Conservation (phyloP, 352 stramenopile genomes). For the Phytophthora foliorum region DNA sequence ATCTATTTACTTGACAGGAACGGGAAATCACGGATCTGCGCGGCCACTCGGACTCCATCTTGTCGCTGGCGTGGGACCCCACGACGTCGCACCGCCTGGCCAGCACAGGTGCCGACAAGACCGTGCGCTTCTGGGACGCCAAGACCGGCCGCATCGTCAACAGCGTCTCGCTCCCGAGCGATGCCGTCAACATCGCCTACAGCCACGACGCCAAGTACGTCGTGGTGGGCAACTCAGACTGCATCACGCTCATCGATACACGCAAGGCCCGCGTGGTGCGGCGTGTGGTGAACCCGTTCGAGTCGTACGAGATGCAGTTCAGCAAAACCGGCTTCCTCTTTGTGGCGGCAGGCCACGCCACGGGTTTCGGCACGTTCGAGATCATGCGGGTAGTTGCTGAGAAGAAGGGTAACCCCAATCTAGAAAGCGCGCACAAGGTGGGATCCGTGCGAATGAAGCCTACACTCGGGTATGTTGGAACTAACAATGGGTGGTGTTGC, state of each 20-base stretch:
- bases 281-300: slow-evolving; percentile 84
- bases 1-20: slow-evolving; percentile 37
- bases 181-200: slow-evolving; percentile 85
- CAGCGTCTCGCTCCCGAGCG: slow-evolving; percentile 78
- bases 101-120: slow-evolving; percentile 84
- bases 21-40: slow-evolving; percentile 68
- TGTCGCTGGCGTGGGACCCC: slow-evolving; percentile 82
- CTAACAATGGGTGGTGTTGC: slow-evolving; percentile 1
- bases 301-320: slow-evolving; percentile 88
- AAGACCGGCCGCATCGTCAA: slow-evolving; percentile 84
- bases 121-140: slow-evolving; percentile 85
- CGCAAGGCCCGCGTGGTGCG: slow-evolving; percentile 84
- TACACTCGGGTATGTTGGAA: neutral
- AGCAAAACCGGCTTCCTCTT: slow-evolving; percentile 83
- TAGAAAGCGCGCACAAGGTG: slow-evolving; percentile 88
- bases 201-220: slow-evolving; percentile 87
- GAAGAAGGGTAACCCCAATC: slow-evolving; percentile 83
- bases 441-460: neutral
- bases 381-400: slow-evolving; percentile 84
- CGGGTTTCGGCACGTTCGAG: slow-evolving; percentile 84
- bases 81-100: slow-evolving; percentile 67
- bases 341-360: slow-evolving; percentile 79
- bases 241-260: slow-evolving; percentile 85
- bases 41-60: slow-evolving; percentile 79
- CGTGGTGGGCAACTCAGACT: slow-evolving; percentile 77